A percentile compares a stretch with the other conserved stretches of the same genome.
Conservation (phyloP, 2,329 filamentous ascomycete genomes). For the Colletotrichum lupini region DNA sequence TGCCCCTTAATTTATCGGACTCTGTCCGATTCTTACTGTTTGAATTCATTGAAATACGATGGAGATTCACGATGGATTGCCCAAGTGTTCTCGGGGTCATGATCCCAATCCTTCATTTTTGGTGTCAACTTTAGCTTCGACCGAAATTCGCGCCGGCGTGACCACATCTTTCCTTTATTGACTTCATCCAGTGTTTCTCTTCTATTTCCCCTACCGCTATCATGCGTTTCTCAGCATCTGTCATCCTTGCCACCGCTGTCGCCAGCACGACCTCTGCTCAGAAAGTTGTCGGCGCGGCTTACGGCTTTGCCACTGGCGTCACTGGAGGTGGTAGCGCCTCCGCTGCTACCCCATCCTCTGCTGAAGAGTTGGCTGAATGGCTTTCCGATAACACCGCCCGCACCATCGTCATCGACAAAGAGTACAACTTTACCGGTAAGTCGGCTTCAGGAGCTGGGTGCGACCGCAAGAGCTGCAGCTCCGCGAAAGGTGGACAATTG, state of each 20-base stretch:
- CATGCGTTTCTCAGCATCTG: constrained; percentile 50
- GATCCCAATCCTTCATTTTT: too few species aligned
- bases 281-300: constrained; percentile 42
- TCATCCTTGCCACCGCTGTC: constrained; percentile 26
- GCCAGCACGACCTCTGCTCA: constrained; percentile 40
- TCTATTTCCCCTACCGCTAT: neutral
- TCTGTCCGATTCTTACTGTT: too few species aligned
- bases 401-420: constrained; percentile 41
- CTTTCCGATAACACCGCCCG: constrained; percentile 41
- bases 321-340: constrained; percentile 63
- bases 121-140: neutral
- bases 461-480: constrained; percentile 40
- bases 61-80: too few species aligned
- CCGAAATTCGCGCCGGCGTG: constrained; percentile 6
- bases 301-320: constrained; percentile 50
- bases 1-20: too few species aligned
- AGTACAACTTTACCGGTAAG: constrained; percentile 42
- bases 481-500: constrained; percentile 35
- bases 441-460: constrained; percentile 7
- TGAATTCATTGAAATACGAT: neutral
- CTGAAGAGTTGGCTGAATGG: constrained; percentile 53
- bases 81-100: too few species aligned
- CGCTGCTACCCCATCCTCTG: constrained; percentile 54
- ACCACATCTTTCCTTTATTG: constrained; percentile 7
- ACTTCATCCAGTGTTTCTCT: too few species aligned